Evolutionary conservation across 495 filamentous ascomycete species (phyloP).

Genomic region (Corynascus novoguineensis): DNA sequence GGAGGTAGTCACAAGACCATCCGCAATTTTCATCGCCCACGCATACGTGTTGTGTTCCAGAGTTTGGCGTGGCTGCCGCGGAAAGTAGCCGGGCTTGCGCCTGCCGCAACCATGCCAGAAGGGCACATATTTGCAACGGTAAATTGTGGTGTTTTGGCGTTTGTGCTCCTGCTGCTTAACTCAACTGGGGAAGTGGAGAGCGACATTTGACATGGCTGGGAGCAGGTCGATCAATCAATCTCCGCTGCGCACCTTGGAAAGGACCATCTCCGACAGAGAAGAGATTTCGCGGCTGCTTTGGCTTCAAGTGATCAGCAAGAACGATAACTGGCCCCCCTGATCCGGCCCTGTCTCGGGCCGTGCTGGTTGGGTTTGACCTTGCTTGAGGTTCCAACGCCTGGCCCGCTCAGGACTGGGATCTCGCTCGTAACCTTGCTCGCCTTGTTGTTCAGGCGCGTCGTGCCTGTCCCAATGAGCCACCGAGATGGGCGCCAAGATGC

Average conservation of each 20-base stretch:
- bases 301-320: neutral
- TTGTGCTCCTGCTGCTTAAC: conserved; percentile 2
- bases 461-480: neutral
- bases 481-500: conserved; percentile 4
- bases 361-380: neutral
- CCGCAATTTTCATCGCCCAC: conserved; percentile 15
- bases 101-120: conserved; percentile 11
- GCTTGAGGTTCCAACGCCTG: neutral
- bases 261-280: neutral
- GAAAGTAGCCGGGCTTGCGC: conserved; percentile 5
- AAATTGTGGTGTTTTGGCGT: conserved; percentile 8
- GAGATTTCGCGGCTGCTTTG: neutral
- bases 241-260: neutral
- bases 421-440: neutral
- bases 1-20: conserved; percentile 21
- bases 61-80: conserved; percentile 9
- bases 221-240: conserved; percentile 1
- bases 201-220: conserved; percentile 6
- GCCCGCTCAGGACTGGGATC: neutral
- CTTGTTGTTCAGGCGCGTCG: neutral
- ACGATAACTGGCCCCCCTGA: neutral
- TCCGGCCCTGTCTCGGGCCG: neutral
- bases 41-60: conserved; percentile 6
- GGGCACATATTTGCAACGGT: conserved; percentile 1
- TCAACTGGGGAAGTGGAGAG: conserved; percentile 11